Evolutionary conservation across 192 early-diverging fungal species (phyloP).

Genomic region (Funneliformis geosporum): DNA sequence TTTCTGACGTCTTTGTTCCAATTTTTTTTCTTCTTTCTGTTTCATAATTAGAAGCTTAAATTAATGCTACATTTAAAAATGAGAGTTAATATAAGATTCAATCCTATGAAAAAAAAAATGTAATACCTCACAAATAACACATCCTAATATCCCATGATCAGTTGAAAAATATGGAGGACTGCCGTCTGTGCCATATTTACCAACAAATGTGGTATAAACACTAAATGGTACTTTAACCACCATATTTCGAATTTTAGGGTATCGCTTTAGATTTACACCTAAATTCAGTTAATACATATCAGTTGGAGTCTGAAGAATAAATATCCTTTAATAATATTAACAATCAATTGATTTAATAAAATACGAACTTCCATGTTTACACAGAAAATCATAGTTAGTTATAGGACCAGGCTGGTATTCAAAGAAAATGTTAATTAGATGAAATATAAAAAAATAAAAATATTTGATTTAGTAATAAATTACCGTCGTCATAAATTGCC

Average conservation of each 20-base stretch:
- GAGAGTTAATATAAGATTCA: neutral
- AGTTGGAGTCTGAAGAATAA: neutral
- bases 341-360: neutral
- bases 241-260: constrained; percentile 37
- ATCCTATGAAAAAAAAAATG: neutral
- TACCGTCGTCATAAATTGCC: constrained; percentile 38
- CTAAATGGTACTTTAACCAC: constrained; percentile 43
- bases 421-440: neutral
- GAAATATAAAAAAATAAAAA: neutral
- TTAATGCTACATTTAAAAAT: neutral
- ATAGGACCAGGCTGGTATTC: constrained; percentile 42
- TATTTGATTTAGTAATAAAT: neutral
- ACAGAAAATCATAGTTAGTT: constrained; percentile 48
- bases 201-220: constrained; percentile 41
- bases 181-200: constrained; percentile 42
- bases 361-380: constrained; percentile 41
- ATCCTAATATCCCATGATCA: neutral
- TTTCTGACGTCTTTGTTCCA: constrained; percentile 39
- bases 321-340: neutral
- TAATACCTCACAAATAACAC: constrained; percentile 5
- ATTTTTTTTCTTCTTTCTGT: constrained; percentile 37
- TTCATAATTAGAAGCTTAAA: neutral
- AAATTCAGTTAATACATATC: neutral
- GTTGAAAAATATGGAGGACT: constrained; percentile 29
- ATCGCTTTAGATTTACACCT: constrained; percentile 40